Evolutionary conservation across 257 asterid species (phyloP), one percentile per base, ranked within the genome.

Genomic region (Dorcoceras hygrometricum): DNA sequence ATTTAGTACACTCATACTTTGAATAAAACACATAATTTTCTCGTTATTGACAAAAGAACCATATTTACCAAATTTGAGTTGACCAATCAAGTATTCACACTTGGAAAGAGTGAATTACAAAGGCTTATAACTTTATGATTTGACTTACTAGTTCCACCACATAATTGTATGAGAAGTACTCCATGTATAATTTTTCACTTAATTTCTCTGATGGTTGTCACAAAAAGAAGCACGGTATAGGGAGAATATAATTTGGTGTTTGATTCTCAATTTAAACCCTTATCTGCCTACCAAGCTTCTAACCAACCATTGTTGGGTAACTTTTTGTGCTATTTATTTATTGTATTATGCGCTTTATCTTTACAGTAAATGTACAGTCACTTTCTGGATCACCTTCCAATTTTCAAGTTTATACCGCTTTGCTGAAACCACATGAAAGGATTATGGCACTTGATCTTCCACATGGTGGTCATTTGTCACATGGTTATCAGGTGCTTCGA

Each of bases 391-490:
- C 97, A 58, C 97, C 98, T 70, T 81, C 98, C 64, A 89, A 92
- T 74, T 92, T 92, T 78, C 98, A 92, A 83, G 98, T 87, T 68
- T 92, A 92, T 68, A 89, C 97, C 31, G 98, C 98, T 68, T 79
- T 92, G 61, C 72, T 92, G 23, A 92, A 84, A 79, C 97, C 98
- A 65, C 98, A 92, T 76, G 98, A 92, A 74, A 89, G 97, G 78
- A 92, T 89, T 58, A 92, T 92, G 98, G 97, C 98, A 14, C 98
- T 92, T 74, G 98, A 92, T 88, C 98, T 92, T 75, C 98, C 98
- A 73, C 98, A 92, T 14, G 98, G 98, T 70, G 98, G 98, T 43
- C 98, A 92, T 82, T 80, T 92, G 68, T 92, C 98, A 29, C 98
- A 92, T 75, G 98, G 98, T 75, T 92, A 92, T 89, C 97, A 92